Evolutionary conservation across 192 early-diverging fungal genomes (phyloP), one percentile per base, ranked within the genome.

Genomic region (Backusella tarrabulga): DNA sequence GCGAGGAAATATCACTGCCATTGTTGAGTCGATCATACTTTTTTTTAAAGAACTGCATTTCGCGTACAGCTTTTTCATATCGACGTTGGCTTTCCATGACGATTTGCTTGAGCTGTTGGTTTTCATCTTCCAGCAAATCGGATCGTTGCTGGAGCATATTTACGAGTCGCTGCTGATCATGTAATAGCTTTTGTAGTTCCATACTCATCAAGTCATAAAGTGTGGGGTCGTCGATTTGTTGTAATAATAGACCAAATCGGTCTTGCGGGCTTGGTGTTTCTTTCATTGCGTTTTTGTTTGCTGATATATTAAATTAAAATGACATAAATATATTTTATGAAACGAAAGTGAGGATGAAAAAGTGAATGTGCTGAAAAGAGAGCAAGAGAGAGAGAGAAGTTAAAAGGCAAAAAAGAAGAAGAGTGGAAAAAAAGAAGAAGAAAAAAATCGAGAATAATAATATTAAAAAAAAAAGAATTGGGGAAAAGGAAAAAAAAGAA

Each of bases 61-160:
- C 81, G 11, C 81, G 77, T 29, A 82, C 81, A 3, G 81, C 81
- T 40, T 82, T 82, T n/a, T 82, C 81, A 68, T 82, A 82, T 29
- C 77, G 72, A n/a, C 72, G 60, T 67, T 79, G 77, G 9, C 72
- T 41, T 4, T 79, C 77, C 7, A n/a, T 6, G 9, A 63, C 38
- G 12, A 79, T 29, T 1, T 34, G 19, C 19, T 54, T 73, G 34
- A 67, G 56, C 56, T 73, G 67, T 6, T n/a, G 41, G 41, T 63
- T 74, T 40, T 79, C 72, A 41, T 74, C 40, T 32, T 79, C 77
- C 17, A 79, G 21, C 2, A 50, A 14, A 4, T 73, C 71, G 4
- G 63, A 50, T 34, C 72, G 9, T 21, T 67, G 63, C 29, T 74
- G 72, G 14, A 74, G 50, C 66, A 68, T 68, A 32, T 42, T 74